phyloP scores from a whole-genome alignment of 2,329 filamentous ascomycete genomes.

The Aspergillus aculeatinus region DNA sequence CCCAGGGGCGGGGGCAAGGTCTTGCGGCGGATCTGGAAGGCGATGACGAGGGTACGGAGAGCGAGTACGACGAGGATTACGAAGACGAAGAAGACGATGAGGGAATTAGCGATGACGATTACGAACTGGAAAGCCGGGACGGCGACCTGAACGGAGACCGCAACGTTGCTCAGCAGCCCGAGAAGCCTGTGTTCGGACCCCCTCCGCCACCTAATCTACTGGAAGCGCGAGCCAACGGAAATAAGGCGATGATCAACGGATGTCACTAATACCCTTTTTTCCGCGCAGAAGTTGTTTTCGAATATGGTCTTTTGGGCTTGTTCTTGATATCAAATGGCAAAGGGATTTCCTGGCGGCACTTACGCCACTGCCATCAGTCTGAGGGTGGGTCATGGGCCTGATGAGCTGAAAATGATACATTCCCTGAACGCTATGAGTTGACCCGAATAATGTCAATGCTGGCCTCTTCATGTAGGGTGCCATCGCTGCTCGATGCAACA shows the following conservation, averaged over 20 bases:
- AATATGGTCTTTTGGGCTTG: constrained; percentile 8
- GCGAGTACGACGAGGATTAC: constrained; percentile 58
- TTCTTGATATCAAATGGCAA: constrained; percentile 2
- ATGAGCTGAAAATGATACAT: not conserved
- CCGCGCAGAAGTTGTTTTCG: constrained; percentile 3
- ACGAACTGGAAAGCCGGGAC: constrained; percentile 44
- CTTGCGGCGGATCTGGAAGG: constrained; percentile 60
- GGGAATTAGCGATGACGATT: constrained; percentile 59
- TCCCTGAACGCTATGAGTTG: constrained; percentile 4
- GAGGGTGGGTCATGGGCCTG: constrained; percentile 5
- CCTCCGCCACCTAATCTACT: constrained; percentile 53
- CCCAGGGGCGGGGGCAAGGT: constrained; percentile 78
- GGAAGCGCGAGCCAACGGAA: constrained; percentile 48
- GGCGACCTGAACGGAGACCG: constrained; percentile 28
- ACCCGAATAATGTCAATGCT: constrained; percentile 6
- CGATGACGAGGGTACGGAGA: constrained; percentile 41
- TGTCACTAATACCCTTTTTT: constrained; percentile 25
- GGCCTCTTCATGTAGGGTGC: constrained; percentile 10
- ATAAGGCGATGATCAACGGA: constrained; percentile 45
- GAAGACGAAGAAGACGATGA: constrained; percentile 67
- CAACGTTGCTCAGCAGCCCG: constrained; percentile 28
- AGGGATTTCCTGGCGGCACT: constrained; percentile 1
- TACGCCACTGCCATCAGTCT: constrained; percentile 3
- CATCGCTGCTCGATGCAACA: constrained; percentile 12
- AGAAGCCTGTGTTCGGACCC: constrained; percentile 49